These are phyloP conservation scores for Scutellaria galericulata DNA, from an alignment of 257 asterid species.

Conservation along the genomic window DNA sequence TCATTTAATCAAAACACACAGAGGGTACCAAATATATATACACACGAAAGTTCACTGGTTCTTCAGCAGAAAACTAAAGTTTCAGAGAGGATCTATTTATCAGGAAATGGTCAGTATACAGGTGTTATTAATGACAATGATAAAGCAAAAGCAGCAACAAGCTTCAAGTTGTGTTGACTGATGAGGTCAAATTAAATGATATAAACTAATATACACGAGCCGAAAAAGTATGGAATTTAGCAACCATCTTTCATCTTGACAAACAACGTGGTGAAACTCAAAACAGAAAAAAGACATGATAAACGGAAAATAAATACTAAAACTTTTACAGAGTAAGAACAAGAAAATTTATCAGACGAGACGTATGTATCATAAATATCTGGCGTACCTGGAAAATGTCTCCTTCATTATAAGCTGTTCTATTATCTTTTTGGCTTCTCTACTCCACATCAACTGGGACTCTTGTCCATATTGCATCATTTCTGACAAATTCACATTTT, in stretches of 20 bases:
- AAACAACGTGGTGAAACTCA: constrained; percentile 24
- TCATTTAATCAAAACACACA: constrained; percentile 27
- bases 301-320: neutral
- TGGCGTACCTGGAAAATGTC: constrained; percentile 70
- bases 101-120: neutral
- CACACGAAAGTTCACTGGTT: neutral
- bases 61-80: constrained; percentile 5
- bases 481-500: constrained; percentile 38
- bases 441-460: constrained; percentile 45
- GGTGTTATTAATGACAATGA: neutral
- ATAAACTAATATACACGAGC: constrained; percentile 3
- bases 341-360: constrained; percentile 29
- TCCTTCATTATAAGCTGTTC: constrained; percentile 76
- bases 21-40: neutral
- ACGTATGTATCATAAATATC: constrained; percentile 29
- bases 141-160: constrained; percentile 12
- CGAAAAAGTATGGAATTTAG: neutral
- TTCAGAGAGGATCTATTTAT: constrained; percentile 13
- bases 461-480: constrained; percentile 41
- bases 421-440: constrained; percentile 61
- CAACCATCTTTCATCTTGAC: constrained; percentile 9
- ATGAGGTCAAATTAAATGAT: constrained; percentile 1
- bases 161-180: neutral
- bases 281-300: constrained; percentile 8
- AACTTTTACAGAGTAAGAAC: neutral